Percentiles rank a stretch among this genome's conserved stretches.
Conservation (phyloP, 169 alveolate genomes). For the Eimeria acervulina region DNA sequence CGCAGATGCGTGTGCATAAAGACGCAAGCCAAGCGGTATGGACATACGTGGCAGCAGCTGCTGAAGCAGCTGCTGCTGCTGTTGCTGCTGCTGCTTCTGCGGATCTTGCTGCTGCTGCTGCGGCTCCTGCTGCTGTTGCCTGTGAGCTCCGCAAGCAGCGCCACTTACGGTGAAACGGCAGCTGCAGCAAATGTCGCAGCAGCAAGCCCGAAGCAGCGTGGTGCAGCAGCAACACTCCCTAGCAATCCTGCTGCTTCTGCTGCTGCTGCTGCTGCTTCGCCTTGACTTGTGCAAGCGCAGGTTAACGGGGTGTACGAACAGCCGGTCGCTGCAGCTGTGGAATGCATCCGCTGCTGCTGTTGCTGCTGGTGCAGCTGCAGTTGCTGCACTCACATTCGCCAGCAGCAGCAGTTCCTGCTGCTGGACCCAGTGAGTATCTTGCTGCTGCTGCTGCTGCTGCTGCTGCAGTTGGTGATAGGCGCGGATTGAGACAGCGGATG, state of each 20-base stretch:
- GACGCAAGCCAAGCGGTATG: neutral
- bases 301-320: constrained; percentile 56
- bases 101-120: constrained; percentile 26
- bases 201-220: constrained; percentile 53
- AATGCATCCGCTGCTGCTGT: constrained; percentile 9
- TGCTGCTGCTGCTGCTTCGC: constrained; percentile 65
- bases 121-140: constrained; percentile 26
- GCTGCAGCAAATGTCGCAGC: constrained; percentile 31
- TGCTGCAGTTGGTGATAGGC: constrained; percentile 51
- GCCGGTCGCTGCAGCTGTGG: constrained; percentile 55
- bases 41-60: neutral
- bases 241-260: neutral
- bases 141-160: constrained; percentile 48
- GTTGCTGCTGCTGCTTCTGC: constrained; percentile 11
- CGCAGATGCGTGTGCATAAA: constrained; percentile 39
- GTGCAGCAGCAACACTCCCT: constrained; percentile 68
- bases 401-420: constrained; percentile 67
- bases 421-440: neutral
- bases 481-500: neutral
- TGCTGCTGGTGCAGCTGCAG: constrained; percentile 37
- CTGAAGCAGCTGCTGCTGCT: constrained; percentile 27
- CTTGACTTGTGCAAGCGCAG: constrained; percentile 3
- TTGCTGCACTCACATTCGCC: constrained; percentile 49
- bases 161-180: constrained; percentile 12
- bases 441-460: constrained; percentile 69